Percentiles rank a stretch among this genome's conserved stretches.
These are phyloP conservation scores for Cladosporium sp. DNA, from an alignment of 2,329 filamentous ascomycete genomes.

Conservation along the genomic window DNA sequence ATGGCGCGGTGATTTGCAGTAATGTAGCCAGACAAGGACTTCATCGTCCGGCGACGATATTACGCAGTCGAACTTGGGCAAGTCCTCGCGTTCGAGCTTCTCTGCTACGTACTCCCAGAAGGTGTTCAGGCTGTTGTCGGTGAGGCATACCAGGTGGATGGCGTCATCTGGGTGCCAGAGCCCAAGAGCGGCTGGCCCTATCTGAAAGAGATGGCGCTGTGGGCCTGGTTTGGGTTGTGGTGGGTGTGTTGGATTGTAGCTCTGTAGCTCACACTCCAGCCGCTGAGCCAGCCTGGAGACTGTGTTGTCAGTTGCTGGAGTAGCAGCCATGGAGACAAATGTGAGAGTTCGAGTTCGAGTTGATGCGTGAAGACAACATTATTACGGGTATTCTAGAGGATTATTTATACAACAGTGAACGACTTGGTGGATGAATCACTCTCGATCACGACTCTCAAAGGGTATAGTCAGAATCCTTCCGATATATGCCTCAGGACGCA, in stretches of 20 bases:
- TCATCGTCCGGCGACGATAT: neutral
- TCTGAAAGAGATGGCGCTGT: constrained; percentile 13
- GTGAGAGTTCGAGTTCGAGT: too few relatives aligned
- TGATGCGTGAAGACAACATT: too few relatives aligned
- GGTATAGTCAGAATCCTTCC: too few relatives aligned
- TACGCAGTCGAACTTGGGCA: constrained; percentile 6
- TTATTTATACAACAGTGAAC: too few relatives aligned
- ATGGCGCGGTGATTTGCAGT: constrained; percentile 3
- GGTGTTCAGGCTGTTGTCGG: constrained; percentile 15
- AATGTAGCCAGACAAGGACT: constrained; percentile 4
- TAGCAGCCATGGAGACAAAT: neutral
- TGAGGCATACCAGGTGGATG: constrained; percentile 18
- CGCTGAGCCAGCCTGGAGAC: neutral
- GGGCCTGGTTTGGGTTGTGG: constrained; percentile 1
- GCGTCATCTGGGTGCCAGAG: constrained; percentile 17
- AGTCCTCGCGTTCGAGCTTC: constrained; percentile 13
- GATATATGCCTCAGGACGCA: too few relatives aligned
- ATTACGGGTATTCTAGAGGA: too few relatives aligned
- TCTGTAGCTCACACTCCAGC: neutral
- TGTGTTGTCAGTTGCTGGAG: neutral
- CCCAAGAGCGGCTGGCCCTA: constrained; percentile 12
- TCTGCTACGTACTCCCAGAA: constrained; percentile 21
- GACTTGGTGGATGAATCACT: too few relatives aligned
- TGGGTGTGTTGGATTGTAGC: neutral
- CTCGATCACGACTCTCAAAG: too few relatives aligned